Conservation (phyloP, 2,329 filamentous ascomycete genomes). For the Chaetomium olivaceum region DNA sequence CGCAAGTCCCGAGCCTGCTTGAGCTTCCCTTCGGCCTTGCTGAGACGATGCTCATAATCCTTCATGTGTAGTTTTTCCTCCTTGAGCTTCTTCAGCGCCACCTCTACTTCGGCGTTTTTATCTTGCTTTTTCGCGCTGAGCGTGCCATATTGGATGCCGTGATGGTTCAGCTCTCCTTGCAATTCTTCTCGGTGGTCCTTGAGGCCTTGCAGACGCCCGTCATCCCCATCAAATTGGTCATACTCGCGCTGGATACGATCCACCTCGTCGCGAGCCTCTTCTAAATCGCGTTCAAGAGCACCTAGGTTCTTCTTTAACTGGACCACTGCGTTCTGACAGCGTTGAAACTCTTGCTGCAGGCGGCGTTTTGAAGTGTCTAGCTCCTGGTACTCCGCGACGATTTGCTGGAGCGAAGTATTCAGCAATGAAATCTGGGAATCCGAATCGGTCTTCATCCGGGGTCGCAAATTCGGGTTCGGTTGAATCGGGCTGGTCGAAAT, state of each 20-base stretch:
- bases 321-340: constrained; percentile 46
- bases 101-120: constrained; percentile 47
- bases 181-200: constrained; percentile 57
- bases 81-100: constrained; percentile 41
- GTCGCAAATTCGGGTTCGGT: constrained; percentile 50
- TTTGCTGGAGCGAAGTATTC: constrained; percentile 52
- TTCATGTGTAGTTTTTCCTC: constrained; percentile 38
- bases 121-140: constrained; percentile 51
- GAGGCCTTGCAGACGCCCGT: constrained; percentile 63
- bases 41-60: constrained; percentile 49
- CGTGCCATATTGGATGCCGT: constrained; percentile 57
- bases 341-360: constrained; percentile 50
- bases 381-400: constrained; percentile 56
- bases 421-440: constrained; percentile 63
- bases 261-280: constrained; percentile 62
- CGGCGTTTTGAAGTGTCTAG: constrained; percentile 52
- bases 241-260: constrained; percentile 58
- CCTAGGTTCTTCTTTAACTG: constrained; percentile 50
- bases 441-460: constrained; percentile 80
- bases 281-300: constrained; percentile 43
- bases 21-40: constrained; percentile 58
- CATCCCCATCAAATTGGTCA: constrained; percentile 66
- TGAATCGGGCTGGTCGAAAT: constrained; percentile 41
- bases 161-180: constrained; percentile 47
- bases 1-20: constrained; percentile 51